These are phyloP conservation scores for Blastocystis sp. DNA, from an alignment of 352 stramenopile genomes.

Conservation along the genomic window DNA sequence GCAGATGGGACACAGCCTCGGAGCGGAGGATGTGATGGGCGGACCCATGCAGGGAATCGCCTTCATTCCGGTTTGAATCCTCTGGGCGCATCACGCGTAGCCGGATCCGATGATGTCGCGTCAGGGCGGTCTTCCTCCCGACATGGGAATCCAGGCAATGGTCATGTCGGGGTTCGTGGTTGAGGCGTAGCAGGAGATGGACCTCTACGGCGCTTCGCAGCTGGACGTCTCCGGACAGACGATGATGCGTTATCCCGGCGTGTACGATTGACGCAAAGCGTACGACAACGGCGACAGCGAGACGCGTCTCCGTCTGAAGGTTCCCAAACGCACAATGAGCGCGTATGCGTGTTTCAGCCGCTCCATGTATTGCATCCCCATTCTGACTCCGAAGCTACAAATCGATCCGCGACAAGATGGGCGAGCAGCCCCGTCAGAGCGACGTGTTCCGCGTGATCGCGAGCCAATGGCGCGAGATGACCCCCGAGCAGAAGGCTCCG, in stretches of 20 bases:
- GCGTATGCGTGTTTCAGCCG: slow-evolving; percentile 50
- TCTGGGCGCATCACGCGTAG: neutral
- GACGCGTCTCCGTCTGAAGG: neutral
- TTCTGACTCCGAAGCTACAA: slow-evolving; percentile 36
- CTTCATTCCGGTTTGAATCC: neutral
- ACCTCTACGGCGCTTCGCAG: neutral
- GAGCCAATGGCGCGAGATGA: slow-evolving; percentile 26
- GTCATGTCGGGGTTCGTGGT: neutral
- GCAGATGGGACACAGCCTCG: neutral
- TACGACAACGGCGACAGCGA: neutral
- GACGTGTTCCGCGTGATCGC: slow-evolving; percentile 52
- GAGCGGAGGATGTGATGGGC: slow-evolving; percentile 18
- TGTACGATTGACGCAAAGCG: neutral
- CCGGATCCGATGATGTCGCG: slow-evolving; percentile 20
- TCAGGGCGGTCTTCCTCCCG: neutral
- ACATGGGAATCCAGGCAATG: neutral
- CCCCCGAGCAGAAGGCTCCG: slow-evolving; percentile 39
- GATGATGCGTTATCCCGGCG: neutral
- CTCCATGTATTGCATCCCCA: neutral
- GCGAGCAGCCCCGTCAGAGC: slow-evolving; percentile 11
- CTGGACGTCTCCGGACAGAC: neutral
- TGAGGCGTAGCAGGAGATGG: neutral
- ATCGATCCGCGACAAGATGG: slow-evolving; percentile 21
- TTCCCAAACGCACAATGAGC: slow-evolving; percentile 52
- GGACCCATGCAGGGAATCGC: neutral